These are phyloP conservation scores for Yamadazyma dendronema DNA, from an alignment of 1,139 yeast species.

Conservation along the genomic window DNA sequence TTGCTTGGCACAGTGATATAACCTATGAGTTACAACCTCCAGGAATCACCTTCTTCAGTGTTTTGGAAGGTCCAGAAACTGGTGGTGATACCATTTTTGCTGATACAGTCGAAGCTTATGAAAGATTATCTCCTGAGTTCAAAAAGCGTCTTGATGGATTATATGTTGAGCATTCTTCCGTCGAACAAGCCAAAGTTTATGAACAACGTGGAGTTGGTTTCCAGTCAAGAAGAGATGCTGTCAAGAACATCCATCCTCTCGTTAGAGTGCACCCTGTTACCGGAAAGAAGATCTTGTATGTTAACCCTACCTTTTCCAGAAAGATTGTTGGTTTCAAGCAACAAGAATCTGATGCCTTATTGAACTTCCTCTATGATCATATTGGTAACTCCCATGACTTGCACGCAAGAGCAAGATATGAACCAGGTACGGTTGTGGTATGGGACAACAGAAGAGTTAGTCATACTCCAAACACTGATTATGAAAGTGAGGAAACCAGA, in stretches of 20 bases:
- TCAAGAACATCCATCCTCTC: constrained; percentile 59
- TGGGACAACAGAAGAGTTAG: constrained; percentile 70
- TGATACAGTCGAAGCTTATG: constrained; percentile 65
- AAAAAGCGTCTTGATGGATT: constrained; percentile 54
- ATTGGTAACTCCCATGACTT: constrained; percentile 41
- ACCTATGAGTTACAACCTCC: constrained; percentile 74
- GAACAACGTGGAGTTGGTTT: constrained; percentile 40
- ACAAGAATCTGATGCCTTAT: constrained; percentile 58
- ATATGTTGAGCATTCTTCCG: constrained; percentile 63
- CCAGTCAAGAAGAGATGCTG: constrained; percentile 59
- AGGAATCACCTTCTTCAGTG: constrained; percentile 59
- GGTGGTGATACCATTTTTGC: constrained; percentile 79
- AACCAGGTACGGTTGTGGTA: constrained; percentile 53
- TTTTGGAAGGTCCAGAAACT: constrained; percentile 57
- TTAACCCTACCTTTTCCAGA: constrained; percentile 59
- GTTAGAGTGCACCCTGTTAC: constrained; percentile 70
- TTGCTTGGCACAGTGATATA: constrained; percentile 67
- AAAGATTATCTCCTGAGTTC: constrained; percentile 62
- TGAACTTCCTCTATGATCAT: constrained; percentile 50
- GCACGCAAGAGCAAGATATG: constrained; percentile 38
- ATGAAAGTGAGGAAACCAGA: constrained; percentile 46
- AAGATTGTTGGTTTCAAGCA: constrained; percentile 61
- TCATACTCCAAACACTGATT: constrained; percentile 62
- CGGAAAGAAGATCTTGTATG: constrained; percentile 55
- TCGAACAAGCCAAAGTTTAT: constrained; percentile 55